Evolutionary conservation across 208 protist genomes (phyloP).

Genomic region (Trypanosomatidae sp.): DNA sequence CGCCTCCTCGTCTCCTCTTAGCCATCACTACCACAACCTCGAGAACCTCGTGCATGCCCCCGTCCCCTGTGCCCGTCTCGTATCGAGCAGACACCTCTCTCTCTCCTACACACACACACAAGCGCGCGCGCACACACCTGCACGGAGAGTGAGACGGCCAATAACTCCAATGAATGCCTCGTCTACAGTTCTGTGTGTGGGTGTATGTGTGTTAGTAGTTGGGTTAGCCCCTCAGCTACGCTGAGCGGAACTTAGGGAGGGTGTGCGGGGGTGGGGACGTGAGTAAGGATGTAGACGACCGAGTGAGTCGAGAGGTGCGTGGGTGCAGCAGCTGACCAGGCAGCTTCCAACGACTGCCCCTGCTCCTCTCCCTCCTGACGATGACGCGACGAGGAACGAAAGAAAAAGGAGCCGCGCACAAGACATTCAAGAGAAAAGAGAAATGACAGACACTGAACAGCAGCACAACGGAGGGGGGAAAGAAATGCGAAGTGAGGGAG

Average conservation of each 20-base stretch:
- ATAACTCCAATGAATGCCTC: neutral
- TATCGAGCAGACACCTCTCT: neutral
- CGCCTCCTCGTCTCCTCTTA: neutral
- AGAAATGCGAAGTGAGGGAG: neutral
- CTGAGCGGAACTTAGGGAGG: neutral
- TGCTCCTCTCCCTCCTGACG: neutral
- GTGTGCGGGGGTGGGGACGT: neutral
- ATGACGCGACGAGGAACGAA: neutral
- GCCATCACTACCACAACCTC: neutral
- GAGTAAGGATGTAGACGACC: neutral
- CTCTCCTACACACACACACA: neutral
- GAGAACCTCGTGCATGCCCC: neutral
- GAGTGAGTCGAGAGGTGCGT: neutral
- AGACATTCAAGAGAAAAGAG: neutral
- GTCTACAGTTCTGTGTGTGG: neutral
- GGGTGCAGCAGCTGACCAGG: slow-evolving; percentile 11
- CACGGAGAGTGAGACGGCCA: neutral
- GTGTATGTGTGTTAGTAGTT: neutral
- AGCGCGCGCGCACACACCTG: neutral
- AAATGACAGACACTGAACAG: neutral
- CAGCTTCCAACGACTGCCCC: slow-evolving; percentile 4
- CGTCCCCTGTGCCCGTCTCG: neutral
- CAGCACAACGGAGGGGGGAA: neutral
- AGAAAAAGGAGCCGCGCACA: neutral
- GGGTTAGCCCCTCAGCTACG: neutral